Evolutionary conservation across 352 stramenopile genomes (phyloP), one percentile per base, ranked within the genome.

Genomic region (Elongisporangium undulatum): DNA sequence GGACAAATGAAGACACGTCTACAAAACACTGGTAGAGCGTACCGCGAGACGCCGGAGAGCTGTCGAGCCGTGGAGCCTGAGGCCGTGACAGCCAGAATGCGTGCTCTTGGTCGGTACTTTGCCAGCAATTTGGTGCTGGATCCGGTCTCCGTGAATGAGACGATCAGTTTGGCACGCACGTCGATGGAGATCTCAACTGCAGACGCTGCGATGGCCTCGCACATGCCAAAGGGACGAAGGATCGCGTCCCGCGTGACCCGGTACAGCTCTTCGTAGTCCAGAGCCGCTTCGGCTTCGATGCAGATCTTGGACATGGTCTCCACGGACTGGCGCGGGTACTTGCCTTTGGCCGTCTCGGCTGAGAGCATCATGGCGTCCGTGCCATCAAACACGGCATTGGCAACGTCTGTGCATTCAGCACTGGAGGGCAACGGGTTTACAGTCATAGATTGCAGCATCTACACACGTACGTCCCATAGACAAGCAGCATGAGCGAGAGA

Each of bases 381-480:
- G 53, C 97, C 97, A 67, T 99, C 98, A 9, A 99, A 72, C 38
- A 99, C 97, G 34, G 98, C 97, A 68, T 99, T 99, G 29, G 97
- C 97, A 16, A 99, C 98, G 73, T 99, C 98, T 6, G 97, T 98
- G 69, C 95, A 99, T 74, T 99, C 98, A 16, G 98, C 98, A 62
- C 97, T 98, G 3, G 98, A 99, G 29, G 98, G 98, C 41, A 84
- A 80, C 24, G 94, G 96, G 71, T 99, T 99, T 57, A 73, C 90
- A 58, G 98, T 99, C 97, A 99, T 99, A 16, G 90, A 99, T 69
- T 99, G 98, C 15, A 99, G 79, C 98, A 99, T 99, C 74, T 99
- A 90, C n/a, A n/a, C n/a, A n/a, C n/a, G n/a, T 19, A 45, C 9
- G 34, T 45, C 16, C 24, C 38, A 49, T 19, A 59, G 23, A 41